Conservation (phyloP, 1,284 basidiomycete species). For the Entoloma clypeatum region DNA sequence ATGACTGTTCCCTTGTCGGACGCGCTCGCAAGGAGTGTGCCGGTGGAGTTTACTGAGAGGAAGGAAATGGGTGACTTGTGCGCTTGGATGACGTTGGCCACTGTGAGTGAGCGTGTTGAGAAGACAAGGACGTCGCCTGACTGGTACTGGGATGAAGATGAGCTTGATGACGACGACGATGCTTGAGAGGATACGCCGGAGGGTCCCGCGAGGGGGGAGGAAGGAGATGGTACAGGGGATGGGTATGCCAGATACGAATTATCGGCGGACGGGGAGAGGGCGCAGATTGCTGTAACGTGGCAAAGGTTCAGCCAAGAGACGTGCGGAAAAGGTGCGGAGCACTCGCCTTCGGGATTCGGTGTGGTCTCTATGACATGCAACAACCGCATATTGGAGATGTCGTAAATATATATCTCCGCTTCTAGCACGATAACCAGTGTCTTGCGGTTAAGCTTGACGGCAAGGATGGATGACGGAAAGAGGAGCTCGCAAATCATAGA, state of each 20-base stretch:
- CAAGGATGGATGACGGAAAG: conserved; percentile 93
- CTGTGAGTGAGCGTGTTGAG: conserved; percentile 86
- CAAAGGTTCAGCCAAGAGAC: neutral
- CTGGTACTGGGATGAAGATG: conserved; percentile 40
- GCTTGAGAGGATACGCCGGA: conserved; percentile 37
- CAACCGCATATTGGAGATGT: conserved; percentile 98
- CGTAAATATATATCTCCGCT: conserved; percentile 97
- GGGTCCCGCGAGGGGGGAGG: conserved; percentile 51
- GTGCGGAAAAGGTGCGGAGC: neutral
- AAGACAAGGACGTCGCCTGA: conserved; percentile 92
- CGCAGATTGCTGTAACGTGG: conserved; percentile 76
- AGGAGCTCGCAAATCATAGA: conserved; percentile 98
- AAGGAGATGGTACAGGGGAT: conserved; percentile 85
- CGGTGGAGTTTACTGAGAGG: conserved; percentile 82
- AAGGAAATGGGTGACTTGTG: conserved; percentile 93
- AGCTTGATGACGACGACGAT: conserved; percentile 32
- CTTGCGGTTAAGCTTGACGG: conserved; percentile 96
- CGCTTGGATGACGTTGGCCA: conserved; percentile 95
- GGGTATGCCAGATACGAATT: conserved; percentile 96
- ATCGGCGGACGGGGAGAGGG: conserved; percentile 94
- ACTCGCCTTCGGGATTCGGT: conserved; percentile 87
- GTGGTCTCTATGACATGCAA: conserved; percentile 97
- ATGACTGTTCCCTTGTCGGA: conserved; percentile 98
- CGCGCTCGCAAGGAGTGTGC: conserved; percentile 90
- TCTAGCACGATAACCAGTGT: conserved; percentile 95